Evolutionary conservation across 2,329 filamentous ascomycete species (phyloP).

Genomic region (Acarospora socialis): DNA sequence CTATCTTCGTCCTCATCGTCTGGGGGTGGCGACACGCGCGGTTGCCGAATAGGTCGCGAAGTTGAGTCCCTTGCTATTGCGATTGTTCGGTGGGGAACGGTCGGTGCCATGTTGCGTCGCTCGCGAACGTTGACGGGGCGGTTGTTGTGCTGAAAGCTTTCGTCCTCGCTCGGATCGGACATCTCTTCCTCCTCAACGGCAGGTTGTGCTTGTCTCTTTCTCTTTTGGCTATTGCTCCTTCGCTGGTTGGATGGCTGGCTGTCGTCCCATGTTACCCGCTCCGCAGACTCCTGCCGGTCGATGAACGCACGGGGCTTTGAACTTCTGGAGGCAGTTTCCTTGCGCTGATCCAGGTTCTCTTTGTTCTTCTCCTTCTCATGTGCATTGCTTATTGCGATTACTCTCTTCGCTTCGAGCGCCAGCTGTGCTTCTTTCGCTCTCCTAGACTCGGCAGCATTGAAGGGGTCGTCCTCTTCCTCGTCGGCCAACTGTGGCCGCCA

Average conservation of each 20-base stretch:
- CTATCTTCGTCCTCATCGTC: too few relatives aligned
- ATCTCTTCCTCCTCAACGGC: not conserved
- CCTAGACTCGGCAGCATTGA: too few relatives aligned
- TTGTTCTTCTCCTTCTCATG: constrained; percentile 13
- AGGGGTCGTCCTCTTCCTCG: too few relatives aligned
- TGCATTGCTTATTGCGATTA: too few relatives aligned
- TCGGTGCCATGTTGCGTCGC: not conserved
- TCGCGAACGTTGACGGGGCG: not conserved
- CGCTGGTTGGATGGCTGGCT: constrained; percentile 3
- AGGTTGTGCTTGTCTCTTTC: too few relatives aligned
- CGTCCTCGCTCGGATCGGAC: constrained; percentile 4
- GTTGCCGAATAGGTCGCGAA: not conserved
- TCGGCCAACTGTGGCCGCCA: too few relatives aligned
- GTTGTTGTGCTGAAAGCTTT: constrained; percentile 4
- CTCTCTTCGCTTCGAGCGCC: constrained; percentile 1
- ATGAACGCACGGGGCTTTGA: constrained; percentile 1
- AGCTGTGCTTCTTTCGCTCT: not conserved
- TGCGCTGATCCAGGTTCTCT: constrained; percentile 9
- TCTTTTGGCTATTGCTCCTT: not conserved
- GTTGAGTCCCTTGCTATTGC: too few relatives aligned
- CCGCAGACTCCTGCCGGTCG: constrained; percentile 8
- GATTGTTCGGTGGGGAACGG: too few relatives aligned
- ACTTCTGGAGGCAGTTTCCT: constrained; percentile 1
- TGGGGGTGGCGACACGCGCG: not conserved
- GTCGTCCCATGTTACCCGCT: constrained; percentile 3